Evolutionary conservation across 192 early-diverging fungal genomes (phyloP).

Genomic region (Coemansia sp.): DNA sequence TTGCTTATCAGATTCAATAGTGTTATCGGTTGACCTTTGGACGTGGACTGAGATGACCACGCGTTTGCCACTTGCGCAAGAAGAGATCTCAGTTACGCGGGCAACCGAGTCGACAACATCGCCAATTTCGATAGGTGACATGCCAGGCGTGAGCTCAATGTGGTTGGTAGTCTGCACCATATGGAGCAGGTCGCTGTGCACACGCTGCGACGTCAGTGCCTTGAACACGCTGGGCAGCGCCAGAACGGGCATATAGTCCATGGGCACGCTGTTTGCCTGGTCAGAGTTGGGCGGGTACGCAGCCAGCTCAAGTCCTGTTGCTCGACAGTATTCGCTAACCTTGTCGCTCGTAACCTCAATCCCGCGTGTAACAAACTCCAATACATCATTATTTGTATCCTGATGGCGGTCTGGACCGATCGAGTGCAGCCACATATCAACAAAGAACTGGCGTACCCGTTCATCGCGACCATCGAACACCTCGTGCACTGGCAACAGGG

Average conservation of each 20-base stretch:
- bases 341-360: slow-evolving; percentile 63
- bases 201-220: slow-evolving; percentile 79
- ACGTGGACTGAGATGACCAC: slow-evolving; percentile 74
- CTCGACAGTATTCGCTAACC: slow-evolving; percentile 85
- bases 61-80: slow-evolving; percentile 60
- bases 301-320: slow-evolving; percentile 60
- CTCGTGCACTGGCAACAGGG: slow-evolving; percentile 79
- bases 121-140: slow-evolving; percentile 63
- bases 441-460: slow-evolving; percentile 85
- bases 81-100: slow-evolving; percentile 65
- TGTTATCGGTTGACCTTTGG: slow-evolving; percentile 48
- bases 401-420: no score
- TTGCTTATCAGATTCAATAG: background rate
- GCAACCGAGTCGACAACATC: slow-evolving; percentile 74
- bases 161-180: slow-evolving; percentile 83
- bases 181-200: slow-evolving; percentile 78
- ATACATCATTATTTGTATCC: background rate
- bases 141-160: slow-evolving; percentile 66
- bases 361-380: slow-evolving; percentile 5
- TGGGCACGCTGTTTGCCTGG: slow-evolving; percentile 68
- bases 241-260: slow-evolving; percentile 90
- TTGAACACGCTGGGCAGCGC: slow-evolving; percentile 76
- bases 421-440: slow-evolving; percentile 69
- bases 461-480: slow-evolving; percentile 64
- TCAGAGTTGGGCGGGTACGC: slow-evolving; percentile 65